Conservation (phyloP, 768 basidiomycete genomes). For the Leccinum arenicola region DNA sequence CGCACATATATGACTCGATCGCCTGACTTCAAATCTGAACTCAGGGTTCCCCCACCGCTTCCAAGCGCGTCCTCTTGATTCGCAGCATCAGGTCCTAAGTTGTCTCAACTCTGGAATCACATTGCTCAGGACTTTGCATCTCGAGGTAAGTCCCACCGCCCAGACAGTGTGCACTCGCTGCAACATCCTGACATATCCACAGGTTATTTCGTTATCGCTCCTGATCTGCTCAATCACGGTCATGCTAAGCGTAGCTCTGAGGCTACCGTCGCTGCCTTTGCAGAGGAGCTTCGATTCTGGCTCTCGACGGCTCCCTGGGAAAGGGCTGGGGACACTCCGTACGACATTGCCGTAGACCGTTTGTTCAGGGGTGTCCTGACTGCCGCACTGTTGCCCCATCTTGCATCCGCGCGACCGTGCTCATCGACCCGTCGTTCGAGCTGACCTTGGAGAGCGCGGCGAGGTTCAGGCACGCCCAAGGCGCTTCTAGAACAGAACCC, state of each 20-base stretch:
- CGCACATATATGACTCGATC: no score
- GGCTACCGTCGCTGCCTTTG: slow-evolving; percentile 14
- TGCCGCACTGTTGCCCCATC: slow-evolving; percentile 11
- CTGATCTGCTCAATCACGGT: slow-evolving; percentile 23
- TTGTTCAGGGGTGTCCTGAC: slow-evolving; percentile 17
- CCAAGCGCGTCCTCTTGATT: slow-evolving; percentile 18
- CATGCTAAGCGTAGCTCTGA: slow-evolving; percentile 2
- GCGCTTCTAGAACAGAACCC: neutral
- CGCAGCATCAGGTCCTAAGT: slow-evolving; percentile 14
- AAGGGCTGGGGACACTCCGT: neutral
- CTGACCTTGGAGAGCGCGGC: neutral
- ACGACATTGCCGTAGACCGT: slow-evolving; percentile 15
- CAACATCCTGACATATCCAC: neutral
- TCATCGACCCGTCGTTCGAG: slow-evolving; percentile 18
- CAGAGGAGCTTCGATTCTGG: slow-evolving; percentile 10
- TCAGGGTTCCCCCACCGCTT: neutral
- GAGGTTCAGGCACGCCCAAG: neutral
- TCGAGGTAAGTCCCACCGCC: slow-evolving; percentile 9
- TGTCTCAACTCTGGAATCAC: slow-evolving; percentile 14
- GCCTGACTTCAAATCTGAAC: no score
- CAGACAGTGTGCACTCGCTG: no score
- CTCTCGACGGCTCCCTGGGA: slow-evolving; percentile 1
- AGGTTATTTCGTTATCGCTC: slow-evolving; percentile 25
- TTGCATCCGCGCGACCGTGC: slow-evolving; percentile 11
- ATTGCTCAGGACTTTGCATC: slow-evolving; percentile 16